Conservation (phyloP, 495 filamentous ascomycete genomes). For the Lasiosphaeria hispida region DNA sequence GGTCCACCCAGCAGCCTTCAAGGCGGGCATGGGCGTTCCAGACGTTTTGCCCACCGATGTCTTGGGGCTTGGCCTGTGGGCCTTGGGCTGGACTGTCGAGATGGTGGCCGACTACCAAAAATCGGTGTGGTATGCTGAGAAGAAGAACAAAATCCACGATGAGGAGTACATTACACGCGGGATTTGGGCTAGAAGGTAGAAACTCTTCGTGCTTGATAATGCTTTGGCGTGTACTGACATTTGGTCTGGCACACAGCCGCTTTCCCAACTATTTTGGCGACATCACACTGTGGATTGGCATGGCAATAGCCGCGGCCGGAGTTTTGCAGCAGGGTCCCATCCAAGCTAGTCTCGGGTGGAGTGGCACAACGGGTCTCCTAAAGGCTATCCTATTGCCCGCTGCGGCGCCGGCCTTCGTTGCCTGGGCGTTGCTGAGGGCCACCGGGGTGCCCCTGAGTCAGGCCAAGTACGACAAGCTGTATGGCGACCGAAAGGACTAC, state of each 20-base stretch:
- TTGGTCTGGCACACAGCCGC: slow-evolving; percentile 33
- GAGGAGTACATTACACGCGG: slow-evolving; percentile 61
- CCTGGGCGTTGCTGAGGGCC: slow-evolving; percentile 57
- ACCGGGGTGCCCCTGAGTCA: slow-evolving; percentile 60
- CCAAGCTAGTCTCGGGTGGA: slow-evolving; percentile 43
- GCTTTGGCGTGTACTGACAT: slow-evolving; percentile 1
- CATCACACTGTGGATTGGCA: slow-evolving; percentile 60
- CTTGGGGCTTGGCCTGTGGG: slow-evolving; percentile 53
- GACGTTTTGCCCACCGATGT: slow-evolving; percentile 45
- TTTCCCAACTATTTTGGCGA: slow-evolving; percentile 71
- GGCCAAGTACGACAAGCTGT: slow-evolving; percentile 62
- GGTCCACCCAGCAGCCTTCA: slow-evolving; percentile 39
- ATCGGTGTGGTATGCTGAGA: slow-evolving; percentile 51
- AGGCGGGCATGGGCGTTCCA: slow-evolving; percentile 25
- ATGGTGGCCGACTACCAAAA: slow-evolving; percentile 59
- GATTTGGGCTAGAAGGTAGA: slow-evolving; percentile 49
- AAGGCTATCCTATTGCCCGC: slow-evolving; percentile 46
- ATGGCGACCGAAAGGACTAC: slow-evolving; percentile 60
- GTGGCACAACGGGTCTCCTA: slow-evolving; percentile 35
- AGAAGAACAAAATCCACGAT: slow-evolving; percentile 57
- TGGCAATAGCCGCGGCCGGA: slow-evolving; percentile 46
- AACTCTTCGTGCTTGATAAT: neutral
- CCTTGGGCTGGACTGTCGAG: slow-evolving; percentile 55
- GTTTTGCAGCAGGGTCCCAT: slow-evolving; percentile 45
- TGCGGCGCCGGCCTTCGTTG: slow-evolving; percentile 60